Evolutionary conservation across 2,329 filamentous ascomycete genomes (phyloP).

Genomic region (Ophiostoma australiae): DNA sequence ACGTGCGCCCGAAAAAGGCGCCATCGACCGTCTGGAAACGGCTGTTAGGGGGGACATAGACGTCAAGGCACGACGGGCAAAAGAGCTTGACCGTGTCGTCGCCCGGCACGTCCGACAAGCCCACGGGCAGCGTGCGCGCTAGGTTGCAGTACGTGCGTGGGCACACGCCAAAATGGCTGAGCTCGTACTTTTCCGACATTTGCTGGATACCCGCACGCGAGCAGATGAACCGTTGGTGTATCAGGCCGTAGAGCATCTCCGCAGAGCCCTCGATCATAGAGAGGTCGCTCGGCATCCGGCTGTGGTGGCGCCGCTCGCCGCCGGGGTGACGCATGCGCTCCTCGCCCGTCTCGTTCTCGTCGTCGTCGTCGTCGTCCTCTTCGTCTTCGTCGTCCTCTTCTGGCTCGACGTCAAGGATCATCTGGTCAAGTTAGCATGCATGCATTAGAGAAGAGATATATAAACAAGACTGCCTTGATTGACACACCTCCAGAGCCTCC

Average conservation of each 20-base stretch:
- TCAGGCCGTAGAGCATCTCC: slow-evolving; percentile 96
- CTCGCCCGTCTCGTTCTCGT: slow-evolving; percentile 65
- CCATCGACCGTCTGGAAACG: slow-evolving; percentile 96
- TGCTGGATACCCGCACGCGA: slow-evolving; percentile 94
- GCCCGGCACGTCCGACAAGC: slow-evolving; percentile 88
- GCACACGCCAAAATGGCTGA: slow-evolving; percentile 91
- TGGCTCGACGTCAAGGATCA: slow-evolving; percentile 97
- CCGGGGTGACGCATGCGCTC: slow-evolving; percentile 49
- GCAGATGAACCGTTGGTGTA: slow-evolving; percentile 98
- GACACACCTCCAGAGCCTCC: slow-evolving; percentile 76
- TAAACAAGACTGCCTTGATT: neutral
- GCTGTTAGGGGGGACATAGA: slow-evolving; percentile 95
- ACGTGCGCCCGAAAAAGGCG: slow-evolving; percentile 96
- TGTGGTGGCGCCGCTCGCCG: slow-evolving; percentile 68
- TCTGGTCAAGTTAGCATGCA: slow-evolving; percentile 59
- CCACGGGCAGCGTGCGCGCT: slow-evolving; percentile 85
- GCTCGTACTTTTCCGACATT: slow-evolving; percentile 98
- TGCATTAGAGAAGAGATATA: neutral
- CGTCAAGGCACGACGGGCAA: slow-evolving; percentile 92
- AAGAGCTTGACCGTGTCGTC: slow-evolving; percentile 98
- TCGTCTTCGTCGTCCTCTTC: slow-evolving; percentile 89
- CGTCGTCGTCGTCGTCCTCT: slow-evolving; percentile 74
- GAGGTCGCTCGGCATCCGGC: slow-evolving; percentile 84
- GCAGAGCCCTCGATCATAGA: slow-evolving; percentile 95
- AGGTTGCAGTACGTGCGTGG: slow-evolving; percentile 91